Conservation (phyloP, 345 rosid genomes). For the Passiflora organensis region DNA sequence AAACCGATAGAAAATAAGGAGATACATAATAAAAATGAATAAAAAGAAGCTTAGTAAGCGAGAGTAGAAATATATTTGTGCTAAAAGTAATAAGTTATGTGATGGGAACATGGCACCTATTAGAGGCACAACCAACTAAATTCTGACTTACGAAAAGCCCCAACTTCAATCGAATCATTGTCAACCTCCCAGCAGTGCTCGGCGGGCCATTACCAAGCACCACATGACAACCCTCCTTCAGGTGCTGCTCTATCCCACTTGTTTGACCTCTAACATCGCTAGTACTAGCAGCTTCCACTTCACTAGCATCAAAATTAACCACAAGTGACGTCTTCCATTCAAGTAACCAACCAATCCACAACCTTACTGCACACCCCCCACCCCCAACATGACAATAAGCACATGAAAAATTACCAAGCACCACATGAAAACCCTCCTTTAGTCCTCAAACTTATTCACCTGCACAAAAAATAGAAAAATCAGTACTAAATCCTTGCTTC, state of each 20-base stretch:
- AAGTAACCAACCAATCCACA: constrained; percentile 52
- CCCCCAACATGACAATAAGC: too few relatives aligned
- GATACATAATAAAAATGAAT: too few relatives aligned
- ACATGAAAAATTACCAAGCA: too few relatives aligned
- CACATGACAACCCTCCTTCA: constrained; percentile 20
- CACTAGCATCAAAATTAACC: too few relatives aligned
- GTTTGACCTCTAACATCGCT: constrained; percentile 42
- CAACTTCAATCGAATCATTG: constrained; percentile 43
- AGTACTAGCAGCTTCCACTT: constrained; percentile 46
- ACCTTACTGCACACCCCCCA: constrained; percentile 50
- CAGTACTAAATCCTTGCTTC: too few relatives aligned
- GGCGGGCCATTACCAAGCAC: constrained; percentile 31
- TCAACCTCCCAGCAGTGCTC: constrained; percentile 44
- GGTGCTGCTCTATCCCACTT: constrained; percentile 33
- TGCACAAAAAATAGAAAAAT: too few relatives aligned
- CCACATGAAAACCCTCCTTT: too few relatives aligned
- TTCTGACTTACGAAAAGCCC: too few relatives aligned
- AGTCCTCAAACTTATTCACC: too few relatives aligned
- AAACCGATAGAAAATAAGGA: too few relatives aligned
- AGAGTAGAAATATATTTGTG: background rate
- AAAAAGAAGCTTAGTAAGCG: background rate
- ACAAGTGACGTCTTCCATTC: constrained; percentile 45
- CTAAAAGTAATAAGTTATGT: background rate
- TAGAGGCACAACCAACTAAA: constrained; percentile 49
- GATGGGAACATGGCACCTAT: constrained; percentile 31